These are phyloP conservation scores for Saprolegnia diclina DNA, from an alignment of 352 stramenopile species.

Conservation along the genomic window DNA sequence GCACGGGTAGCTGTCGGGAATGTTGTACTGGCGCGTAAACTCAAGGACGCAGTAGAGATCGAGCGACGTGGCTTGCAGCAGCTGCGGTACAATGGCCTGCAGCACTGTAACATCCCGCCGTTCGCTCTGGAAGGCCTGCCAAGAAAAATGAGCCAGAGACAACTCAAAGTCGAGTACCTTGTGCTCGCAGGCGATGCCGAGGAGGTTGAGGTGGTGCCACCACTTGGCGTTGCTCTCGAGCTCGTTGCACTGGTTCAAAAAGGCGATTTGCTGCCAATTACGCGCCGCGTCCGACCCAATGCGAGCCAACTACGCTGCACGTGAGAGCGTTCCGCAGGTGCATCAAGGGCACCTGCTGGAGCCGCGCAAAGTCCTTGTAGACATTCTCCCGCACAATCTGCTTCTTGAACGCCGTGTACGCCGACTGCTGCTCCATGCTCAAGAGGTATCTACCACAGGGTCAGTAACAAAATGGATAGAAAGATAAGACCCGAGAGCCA, in stretches of 20 bases:
- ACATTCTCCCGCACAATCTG: slow-evolving; percentile 78
- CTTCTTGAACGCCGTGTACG: slow-evolving; percentile 60
- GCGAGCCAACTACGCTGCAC: slow-evolving; percentile 43
- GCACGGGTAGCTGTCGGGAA: slow-evolving; percentile 67
- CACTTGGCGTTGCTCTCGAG: slow-evolving; percentile 74
- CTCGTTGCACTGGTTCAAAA: slow-evolving; percentile 74
- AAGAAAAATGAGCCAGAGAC: background rate
- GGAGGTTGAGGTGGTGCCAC: slow-evolving; percentile 74
- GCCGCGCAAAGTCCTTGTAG: slow-evolving; percentile 72
- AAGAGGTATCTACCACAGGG: slow-evolving; percentile 49
- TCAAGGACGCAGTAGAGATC: slow-evolving; percentile 78
- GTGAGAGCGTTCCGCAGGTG: background rate
- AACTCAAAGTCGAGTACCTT: background rate
- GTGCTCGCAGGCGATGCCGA: slow-evolving; percentile 66
- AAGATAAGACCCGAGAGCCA: slow-evolving; percentile 48
- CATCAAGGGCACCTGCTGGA: slow-evolving; percentile 36
- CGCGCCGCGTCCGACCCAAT: slow-evolving; percentile 66
- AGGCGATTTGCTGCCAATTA: slow-evolving; percentile 73
- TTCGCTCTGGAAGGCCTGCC: slow-evolving; percentile 66
- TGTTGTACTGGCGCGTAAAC: slow-evolving; percentile 79
- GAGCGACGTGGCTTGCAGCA: slow-evolving; percentile 62
- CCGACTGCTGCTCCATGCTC: slow-evolving; percentile 63
- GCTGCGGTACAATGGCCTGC: slow-evolving; percentile 47
- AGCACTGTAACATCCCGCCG: slow-evolving; percentile 64
- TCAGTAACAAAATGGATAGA: background rate